A percentile compares a stretch with the other conserved stretches of the same genome.
These are phyloP conservation scores for Whalleya microplaca DNA, from an alignment of 2,329 filamentous ascomycete species.

Conservation along the genomic window DNA sequence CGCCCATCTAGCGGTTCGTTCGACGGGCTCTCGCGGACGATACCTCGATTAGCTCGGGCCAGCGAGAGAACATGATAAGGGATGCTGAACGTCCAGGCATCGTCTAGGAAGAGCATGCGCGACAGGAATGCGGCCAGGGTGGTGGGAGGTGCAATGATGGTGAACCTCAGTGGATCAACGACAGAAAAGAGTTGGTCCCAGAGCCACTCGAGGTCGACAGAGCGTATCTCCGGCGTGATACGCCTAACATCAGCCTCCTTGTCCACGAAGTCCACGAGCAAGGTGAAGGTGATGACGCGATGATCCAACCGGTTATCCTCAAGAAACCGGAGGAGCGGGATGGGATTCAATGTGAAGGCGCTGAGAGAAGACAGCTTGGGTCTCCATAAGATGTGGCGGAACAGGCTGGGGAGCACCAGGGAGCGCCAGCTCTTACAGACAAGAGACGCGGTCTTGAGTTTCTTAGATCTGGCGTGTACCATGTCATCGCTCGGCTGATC, in stretches of 20 bases:
- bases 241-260: constrained; percentile 33
- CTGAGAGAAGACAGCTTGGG: constrained; percentile 31
- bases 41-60: constrained; percentile 35
- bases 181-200: constrained; percentile 60
- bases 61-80: constrained; percentile 63
- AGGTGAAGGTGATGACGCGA: constrained; percentile 46
- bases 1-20: not conserved
- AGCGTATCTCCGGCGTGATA: constrained; percentile 39
- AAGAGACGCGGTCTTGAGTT: constrained; percentile 60
- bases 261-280: constrained; percentile 43
- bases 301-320: constrained; percentile 41
- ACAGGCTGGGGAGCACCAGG: constrained; percentile 58
- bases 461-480: constrained; percentile 41
- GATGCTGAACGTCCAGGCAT: constrained; percentile 67
- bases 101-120: constrained; percentile 57
- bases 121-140: constrained; percentile 65
- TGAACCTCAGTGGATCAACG: constrained; percentile 57
- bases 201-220: constrained; percentile 45
- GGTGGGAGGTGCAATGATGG: constrained; percentile 63
- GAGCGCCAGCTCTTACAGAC: constrained; percentile 58
- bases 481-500: constrained; percentile 50
- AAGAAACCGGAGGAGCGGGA: constrained; percentile 47
- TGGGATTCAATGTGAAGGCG: constrained; percentile 34
- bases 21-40: not conserved
- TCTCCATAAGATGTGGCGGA: constrained; percentile 55